These are phyloP conservation scores for Suhomyces terraborum DNA, from an alignment of 1,139 yeast species.

Conservation along the genomic window DNA sequence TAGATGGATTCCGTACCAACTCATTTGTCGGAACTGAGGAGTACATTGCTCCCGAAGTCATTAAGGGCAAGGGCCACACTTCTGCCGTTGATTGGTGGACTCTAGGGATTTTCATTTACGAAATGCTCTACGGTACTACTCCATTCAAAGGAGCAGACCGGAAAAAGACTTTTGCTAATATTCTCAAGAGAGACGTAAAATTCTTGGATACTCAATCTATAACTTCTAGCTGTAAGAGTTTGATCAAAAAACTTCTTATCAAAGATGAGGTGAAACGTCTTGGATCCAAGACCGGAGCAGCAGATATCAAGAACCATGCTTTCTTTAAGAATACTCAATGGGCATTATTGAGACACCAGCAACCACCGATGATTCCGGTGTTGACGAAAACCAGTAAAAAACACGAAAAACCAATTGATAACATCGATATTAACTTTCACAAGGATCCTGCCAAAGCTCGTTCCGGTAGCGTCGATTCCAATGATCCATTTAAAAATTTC, in stretches of 20 bases:
- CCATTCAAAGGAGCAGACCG: conserved; percentile 93
- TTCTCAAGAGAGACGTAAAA: conserved; percentile 77
- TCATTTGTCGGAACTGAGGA: conserved; percentile 98
- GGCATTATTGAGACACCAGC: conserved; percentile 89
- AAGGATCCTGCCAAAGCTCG: conserved; percentile 12
- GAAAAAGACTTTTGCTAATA: conserved; percentile 84
- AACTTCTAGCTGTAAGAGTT: conserved; percentile 72
- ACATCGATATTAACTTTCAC: conserved; percentile 25
- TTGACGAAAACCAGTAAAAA: conserved; percentile 55
- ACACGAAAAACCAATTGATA: conserved; percentile 26
- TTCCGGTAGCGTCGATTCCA: conserved; percentile 23
- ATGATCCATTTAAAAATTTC: conserved; percentile 85
- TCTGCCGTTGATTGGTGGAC: conserved; percentile 99
- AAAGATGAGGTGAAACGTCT: conserved; percentile 87
- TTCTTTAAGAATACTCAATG: conserved; percentile 91
- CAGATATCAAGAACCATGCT: conserved; percentile 86
- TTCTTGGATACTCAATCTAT: conserved; percentile 62
- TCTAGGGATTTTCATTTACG: conserved; percentile 84
- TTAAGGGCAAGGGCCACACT: conserved; percentile 95
- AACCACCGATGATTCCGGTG: conserved; percentile 94
- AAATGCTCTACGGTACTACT: conserved; percentile 93
- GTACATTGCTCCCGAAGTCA: conserved; percentile 97
- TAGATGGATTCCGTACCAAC: conserved; percentile 93
- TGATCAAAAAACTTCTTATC: conserved; percentile 77
- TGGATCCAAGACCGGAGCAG: conserved; percentile 92